Conservation (phyloP, 805 yeast genomes). For the Maudiozyma turicensis region DNA sequence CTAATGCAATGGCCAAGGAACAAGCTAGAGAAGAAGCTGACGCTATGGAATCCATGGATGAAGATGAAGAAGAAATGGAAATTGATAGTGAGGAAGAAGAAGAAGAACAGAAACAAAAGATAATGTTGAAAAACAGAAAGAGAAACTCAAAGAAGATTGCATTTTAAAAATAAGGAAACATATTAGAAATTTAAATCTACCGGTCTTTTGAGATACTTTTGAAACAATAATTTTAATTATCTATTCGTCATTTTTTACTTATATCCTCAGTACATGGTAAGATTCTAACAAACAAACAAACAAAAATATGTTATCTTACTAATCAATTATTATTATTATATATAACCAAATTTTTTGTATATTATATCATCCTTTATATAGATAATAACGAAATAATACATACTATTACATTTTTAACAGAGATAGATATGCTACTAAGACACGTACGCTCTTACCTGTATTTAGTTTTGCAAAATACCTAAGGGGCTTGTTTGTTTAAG, state of each 20-base stretch:
- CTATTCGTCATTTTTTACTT: background rate
- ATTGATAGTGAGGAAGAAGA: slow-evolving; percentile 43
- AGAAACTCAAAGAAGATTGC: slow-evolving; percentile 36
- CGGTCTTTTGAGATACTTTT: too few relatives aligned
- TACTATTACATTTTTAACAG: too few relatives aligned
- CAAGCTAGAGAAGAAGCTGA: slow-evolving; percentile 47
- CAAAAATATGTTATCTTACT: too few relatives aligned
- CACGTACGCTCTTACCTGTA: too few relatives aligned
- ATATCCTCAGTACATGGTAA: background rate
- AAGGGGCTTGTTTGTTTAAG: background rate
- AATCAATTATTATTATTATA: too few relatives aligned
- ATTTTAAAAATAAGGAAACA: slow-evolving; percentile 12
- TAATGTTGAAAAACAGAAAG: slow-evolving; percentile 46
- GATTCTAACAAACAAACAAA: background rate
- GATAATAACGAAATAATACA: too few relatives aligned
- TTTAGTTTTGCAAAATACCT: too few relatives aligned
- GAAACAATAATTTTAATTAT: background rate
- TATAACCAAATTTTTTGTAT: too few relatives aligned
- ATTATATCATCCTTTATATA: too few relatives aligned
- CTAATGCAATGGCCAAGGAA: slow-evolving; percentile 61
- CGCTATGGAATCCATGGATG: slow-evolving; percentile 32
- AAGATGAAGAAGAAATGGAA: slow-evolving; percentile 37
- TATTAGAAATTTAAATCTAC: too few relatives aligned
- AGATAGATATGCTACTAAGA: too few relatives aligned
- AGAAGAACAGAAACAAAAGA: slow-evolving; percentile 45